Evolutionary conservation across 2,329 filamentous ascomycete species (phyloP).

Genomic region (Trichophyton benhamiae): DNA sequence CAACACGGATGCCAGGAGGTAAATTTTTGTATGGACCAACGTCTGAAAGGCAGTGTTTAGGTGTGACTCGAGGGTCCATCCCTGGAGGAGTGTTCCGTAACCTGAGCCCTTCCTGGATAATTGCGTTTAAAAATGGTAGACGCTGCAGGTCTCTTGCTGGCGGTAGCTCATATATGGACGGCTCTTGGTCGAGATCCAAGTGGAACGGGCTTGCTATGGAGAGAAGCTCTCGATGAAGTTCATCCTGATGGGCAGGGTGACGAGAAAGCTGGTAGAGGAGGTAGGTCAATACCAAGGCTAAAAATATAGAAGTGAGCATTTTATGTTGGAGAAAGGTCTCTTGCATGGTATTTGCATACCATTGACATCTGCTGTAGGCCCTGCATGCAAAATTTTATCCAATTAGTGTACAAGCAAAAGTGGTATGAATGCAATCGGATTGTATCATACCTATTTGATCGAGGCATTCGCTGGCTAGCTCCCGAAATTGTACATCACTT

Average conservation of each 20-base stretch:
- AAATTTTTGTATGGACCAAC: not conserved
- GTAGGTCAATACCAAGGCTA: slow-evolving; percentile 9
- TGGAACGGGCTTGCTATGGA: slow-evolving; percentile 5
- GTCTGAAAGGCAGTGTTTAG: not conserved
- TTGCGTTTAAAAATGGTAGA: slow-evolving; percentile 9
- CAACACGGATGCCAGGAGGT: not conserved
- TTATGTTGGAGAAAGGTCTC: not conserved
- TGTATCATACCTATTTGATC: not conserved
- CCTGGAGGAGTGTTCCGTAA: slow-evolving; percentile 7
- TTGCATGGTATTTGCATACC: not conserved
- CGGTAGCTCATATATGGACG: not conserved
- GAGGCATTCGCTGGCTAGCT: not conserved
- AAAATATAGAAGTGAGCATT: slow-evolving; percentile 12
- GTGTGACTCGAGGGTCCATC: slow-evolving; percentile 8
- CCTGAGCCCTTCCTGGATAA: slow-evolving; percentile 10
- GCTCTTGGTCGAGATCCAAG: not conserved
- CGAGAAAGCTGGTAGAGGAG: slow-evolving; percentile 9
- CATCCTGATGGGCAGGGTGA: slow-evolving; percentile 7
- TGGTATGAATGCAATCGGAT: not conserved
- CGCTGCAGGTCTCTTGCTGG: slow-evolving; percentile 4
- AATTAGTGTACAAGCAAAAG: not conserved
- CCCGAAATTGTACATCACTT: not conserved
- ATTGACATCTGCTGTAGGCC: not conserved
- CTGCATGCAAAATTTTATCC: not conserved
- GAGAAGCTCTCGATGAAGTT: slow-evolving; percentile 8